Base-by-base conservation (phyloP, 805 yeast species). In the Starmerella apis region DNA sequence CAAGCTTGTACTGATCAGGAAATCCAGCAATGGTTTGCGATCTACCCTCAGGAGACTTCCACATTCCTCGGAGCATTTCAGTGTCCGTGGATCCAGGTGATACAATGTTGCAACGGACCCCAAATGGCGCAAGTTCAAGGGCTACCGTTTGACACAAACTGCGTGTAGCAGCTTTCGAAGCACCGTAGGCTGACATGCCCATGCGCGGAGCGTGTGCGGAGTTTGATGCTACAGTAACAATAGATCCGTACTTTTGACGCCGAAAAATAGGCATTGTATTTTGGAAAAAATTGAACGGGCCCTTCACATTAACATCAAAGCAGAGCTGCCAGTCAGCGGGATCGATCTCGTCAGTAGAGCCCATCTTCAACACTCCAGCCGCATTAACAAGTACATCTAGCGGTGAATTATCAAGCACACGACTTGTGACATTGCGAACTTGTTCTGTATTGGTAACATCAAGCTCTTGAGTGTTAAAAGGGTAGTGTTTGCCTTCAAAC, bases 121-220 rank as follows among this genome's bases (percentile, higher is more conserved):
- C 56, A 18, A 22, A 47, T 1, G 48, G 44, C 5, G 56, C 56
- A 2, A 53, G 46, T 28, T 53, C 56, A 1, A 53, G 47, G 2
- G 51, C 56, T 1, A 53, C 56, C 7, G 47, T 45, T 11, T 43
- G 45, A 16, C 48, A 30, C 28, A 53, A 20, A 36, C 56, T 53
- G 9, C 41, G 42, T 3, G 47, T 22, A 2, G 56, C 56, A 10
- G 53, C 41, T 32, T 53, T 53, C 4, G 56, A 53, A 2, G 56
- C 56, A 11, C 56, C 56, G 20, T 53, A 53, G 8, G 51, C 56
- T 5, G 56, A 53, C 56, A 53, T 53, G 8, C 56, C 56, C 9
- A 53, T 38, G 3, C 56, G 46, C 4, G 56, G 56, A 3, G 50
- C 51, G 20, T 53, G 56, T 2, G 56, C 56, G 1, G 56, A 37